Evolutionary conservation across 768 basidiomycete species (phyloP).

Genomic region (Mycena indigotica): DNA sequence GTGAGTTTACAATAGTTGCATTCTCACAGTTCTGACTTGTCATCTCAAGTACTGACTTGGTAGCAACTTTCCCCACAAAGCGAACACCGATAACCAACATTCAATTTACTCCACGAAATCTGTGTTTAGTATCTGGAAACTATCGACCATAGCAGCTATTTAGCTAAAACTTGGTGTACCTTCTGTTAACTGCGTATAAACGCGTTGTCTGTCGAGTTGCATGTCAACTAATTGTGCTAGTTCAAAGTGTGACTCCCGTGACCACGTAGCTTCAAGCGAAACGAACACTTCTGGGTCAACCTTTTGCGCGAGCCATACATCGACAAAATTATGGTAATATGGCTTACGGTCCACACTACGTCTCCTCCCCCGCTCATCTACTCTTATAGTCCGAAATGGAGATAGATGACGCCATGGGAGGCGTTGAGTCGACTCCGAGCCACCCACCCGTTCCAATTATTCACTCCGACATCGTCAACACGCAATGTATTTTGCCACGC

Average conservation of each 20-base stretch:
- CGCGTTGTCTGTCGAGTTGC: too few species aligned
- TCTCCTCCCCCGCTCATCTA: too few species aligned
- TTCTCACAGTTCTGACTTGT: too few species aligned
- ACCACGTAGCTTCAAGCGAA: background rate
- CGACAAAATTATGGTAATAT: too few species aligned
- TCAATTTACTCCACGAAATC: constrained; percentile 92
- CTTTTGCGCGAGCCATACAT: constrained; percentile 4
- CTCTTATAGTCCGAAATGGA: constrained; percentile 40
- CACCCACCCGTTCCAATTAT: constrained; percentile 17
- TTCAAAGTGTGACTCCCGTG: too few species aligned
- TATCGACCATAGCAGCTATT: background rate
- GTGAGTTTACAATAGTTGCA: constrained; percentile 64
- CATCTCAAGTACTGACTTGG: constrained; percentile 68
- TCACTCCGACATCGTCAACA: constrained; percentile 22
- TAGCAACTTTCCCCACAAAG: constrained; percentile 94
- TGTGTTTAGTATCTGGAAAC: constrained; percentile 47
- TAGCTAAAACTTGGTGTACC: background rate
- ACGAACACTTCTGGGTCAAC: background rate
- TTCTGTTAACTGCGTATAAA: too few species aligned
- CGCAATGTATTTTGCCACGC: constrained; percentile 15
- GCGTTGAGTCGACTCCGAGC: constrained; percentile 21
- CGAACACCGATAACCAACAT: constrained; percentile 90
- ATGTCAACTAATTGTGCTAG: too few species aligned
- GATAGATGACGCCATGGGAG: constrained; percentile 38
- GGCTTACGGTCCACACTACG: too few species aligned